Base-by-base conservation (phyloP, 331 rosid genomes). In the Rosa hybrid region DNA sequence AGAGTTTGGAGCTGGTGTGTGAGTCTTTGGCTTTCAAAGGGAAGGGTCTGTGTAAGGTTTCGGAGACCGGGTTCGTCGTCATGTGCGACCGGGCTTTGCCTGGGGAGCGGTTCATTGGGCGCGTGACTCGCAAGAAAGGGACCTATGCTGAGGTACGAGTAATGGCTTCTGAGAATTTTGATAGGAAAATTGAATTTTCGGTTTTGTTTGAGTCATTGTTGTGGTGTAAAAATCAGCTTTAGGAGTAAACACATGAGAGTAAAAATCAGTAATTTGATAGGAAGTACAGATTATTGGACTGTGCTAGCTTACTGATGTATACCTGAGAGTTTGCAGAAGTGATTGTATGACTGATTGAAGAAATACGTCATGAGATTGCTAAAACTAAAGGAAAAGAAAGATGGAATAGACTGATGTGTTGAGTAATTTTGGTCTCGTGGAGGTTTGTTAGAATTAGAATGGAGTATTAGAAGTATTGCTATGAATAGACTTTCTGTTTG, bases 41-140 rank as follows among this genome's bases (percentile, higher is more conserved):
- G 14, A 93, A 95, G 74, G 99, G 99, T 10, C 86, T 93, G 7
- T 95, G 99, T 83, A 95, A 91, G 80, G 98, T 93, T 53, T 75
- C 89, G 0, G 88, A 89, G 12, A 87, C 97, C 20, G 98, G 99
- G 27, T 95, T 90, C 77, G 91, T 93, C 27, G 96, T 95, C 73
- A 85, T 95, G 89, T 91, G 98, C 72, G 97, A 95, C 90, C 97
- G 96, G 50, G 99, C 90, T 17, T 94, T 95, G 38, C 97, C 98
- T 21, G 99, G 99, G 4, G 99, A 95, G 81, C 94, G 94, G 4
- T 95, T 95, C 91, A 73, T 93, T 4, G 97, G 98, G 50, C 90
- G 97, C 14, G 92, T 95, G 45, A 90, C 98, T 50, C 94, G 98
- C 69, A 84, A 84, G 76, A 95, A 91, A 80, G 98, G 91, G 2